Evolutionary conservation across 2,329 filamentous ascomycete genomes (phyloP).

Genomic region (Botrytis aclada): DNA sequence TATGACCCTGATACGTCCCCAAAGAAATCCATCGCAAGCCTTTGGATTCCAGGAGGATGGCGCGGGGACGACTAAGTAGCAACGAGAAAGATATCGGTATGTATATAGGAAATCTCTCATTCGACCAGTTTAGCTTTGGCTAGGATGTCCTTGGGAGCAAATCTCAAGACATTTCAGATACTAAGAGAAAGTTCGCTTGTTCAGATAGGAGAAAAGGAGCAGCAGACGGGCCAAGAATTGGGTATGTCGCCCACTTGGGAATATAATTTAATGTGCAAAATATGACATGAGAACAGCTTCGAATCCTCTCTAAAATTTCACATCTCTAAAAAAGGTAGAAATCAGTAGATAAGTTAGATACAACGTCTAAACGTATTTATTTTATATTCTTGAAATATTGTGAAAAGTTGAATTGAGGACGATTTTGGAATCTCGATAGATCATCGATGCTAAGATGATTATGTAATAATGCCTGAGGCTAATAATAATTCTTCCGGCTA

Average conservation of each 20-base stretch:
- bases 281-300: background rate
- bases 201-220: background rate
- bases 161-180: background rate
- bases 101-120: no score
- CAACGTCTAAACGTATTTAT: background rate
- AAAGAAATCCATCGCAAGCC: background rate
- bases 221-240: background rate
- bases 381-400: background rate
- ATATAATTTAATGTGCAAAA: background rate
- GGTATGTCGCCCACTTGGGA: background rate
- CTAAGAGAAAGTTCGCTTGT: background rate
- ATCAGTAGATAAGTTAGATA: background rate
- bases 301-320: no score
- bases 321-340: no score
- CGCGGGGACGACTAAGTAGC: background rate
- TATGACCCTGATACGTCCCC: background rate
- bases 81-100: background rate
- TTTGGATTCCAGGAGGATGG: background rate
- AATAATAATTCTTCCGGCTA: slow-evolving; percentile 6
- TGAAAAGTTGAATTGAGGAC: background rate
- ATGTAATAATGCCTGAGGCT: slow-evolving; percentile 8
- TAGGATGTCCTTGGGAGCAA: no score
- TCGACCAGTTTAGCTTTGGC: background rate
- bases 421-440: background rate
- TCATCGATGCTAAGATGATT: background rate